Percentiles rank a stretch among this genome's conserved stretches.
Evolutionary conservation across 768 basidiomycete genomes (phyloP).

Genomic region (Lepiota brunneoincarnata): DNA sequence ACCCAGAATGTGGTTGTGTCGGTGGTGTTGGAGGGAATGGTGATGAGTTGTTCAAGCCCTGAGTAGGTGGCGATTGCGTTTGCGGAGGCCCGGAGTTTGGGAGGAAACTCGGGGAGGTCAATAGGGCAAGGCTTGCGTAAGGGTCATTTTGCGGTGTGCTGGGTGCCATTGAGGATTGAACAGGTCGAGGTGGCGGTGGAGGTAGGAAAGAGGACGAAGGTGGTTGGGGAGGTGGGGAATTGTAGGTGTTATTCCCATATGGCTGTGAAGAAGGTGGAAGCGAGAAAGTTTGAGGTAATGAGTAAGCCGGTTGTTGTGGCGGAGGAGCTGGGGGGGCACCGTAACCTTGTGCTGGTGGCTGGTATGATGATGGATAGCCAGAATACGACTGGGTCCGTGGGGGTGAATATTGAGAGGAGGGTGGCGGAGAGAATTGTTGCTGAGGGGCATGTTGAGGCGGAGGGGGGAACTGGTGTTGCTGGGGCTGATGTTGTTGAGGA

Average conservation of each 20-base stretch:
- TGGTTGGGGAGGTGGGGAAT: slow-evolving; percentile 7
- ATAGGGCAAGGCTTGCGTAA: slow-evolving; percentile 35
- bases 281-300: slow-evolving; percentile 22
- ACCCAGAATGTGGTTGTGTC: slow-evolving; percentile 15
- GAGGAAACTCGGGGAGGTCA: slow-evolving; percentile 18
- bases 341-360: background rate
- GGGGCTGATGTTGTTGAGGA: slow-evolving; percentile 17
- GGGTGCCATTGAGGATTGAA: slow-evolving; percentile 18
- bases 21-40: slow-evolving; percentile 19
- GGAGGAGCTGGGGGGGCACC: slow-evolving; percentile 17
- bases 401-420: background rate
- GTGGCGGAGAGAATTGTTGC: slow-evolving; percentile 16
- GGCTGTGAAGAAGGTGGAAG: slow-evolving; percentile 33
- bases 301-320: slow-evolving; percentile 21
- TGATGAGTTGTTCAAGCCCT: slow-evolving; percentile 9
- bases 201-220: slow-evolving; percentile 7
- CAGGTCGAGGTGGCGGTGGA: slow-evolving; percentile 21
- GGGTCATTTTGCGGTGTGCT: slow-evolving; percentile 29
- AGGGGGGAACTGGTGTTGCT: slow-evolving; percentile 17
- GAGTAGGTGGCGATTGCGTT: slow-evolving; percentile 10
- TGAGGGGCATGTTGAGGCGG: slow-evolving; percentile 17
- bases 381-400: slow-evolving; percentile 7
- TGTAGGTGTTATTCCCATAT: slow-evolving; percentile 2
- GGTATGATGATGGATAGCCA: slow-evolving; percentile 3
- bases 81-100: slow-evolving; percentile 5